Evolutionary conservation across 2,329 filamentous ascomycete species (phyloP).

Genomic region (Talaromyces sp.): DNA sequence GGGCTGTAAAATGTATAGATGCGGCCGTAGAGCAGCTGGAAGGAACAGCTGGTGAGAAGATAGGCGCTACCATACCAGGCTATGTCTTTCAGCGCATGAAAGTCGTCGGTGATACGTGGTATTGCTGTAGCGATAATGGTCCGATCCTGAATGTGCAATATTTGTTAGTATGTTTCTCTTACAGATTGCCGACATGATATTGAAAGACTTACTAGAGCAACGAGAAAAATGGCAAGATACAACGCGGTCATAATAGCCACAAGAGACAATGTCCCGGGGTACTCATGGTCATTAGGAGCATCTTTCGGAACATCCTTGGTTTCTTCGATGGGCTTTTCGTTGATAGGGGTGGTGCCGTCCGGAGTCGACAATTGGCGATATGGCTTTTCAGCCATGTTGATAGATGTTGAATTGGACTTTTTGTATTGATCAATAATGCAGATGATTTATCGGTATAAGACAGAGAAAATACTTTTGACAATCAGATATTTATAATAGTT

Average conservation of each 20-base stretch:
- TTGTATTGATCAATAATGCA: neutral
- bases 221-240: constrained; percentile 27
- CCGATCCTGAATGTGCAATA: constrained; percentile 8
- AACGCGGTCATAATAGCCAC: constrained; percentile 19
- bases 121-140: constrained; percentile 26
- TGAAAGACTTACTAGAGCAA: constrained; percentile 24
- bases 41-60: constrained; percentile 39
- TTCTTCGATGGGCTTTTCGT: constrained; percentile 7
- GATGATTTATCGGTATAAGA: neutral
- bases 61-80: constrained; percentile 40
- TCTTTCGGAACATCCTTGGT: neutral
- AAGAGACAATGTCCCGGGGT: constrained; percentile 12
- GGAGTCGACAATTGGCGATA: neutral
- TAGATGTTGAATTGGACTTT: neutral
- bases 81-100: constrained; percentile 37
- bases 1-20: constrained; percentile 47
- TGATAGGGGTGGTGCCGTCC: neutral
- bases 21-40: constrained; percentile 38
- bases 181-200: neutral
- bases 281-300: constrained; percentile 9
- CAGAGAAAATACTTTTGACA: neutral
- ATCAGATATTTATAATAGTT: neutral
- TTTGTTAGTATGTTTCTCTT: neutral
- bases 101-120: constrained; percentile 30
- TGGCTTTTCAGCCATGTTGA: neutral